Evolutionary conservation across 169 alveolate genomes (phyloP).

Genomic region (Cryptosporidium tyzzeri): DNA sequence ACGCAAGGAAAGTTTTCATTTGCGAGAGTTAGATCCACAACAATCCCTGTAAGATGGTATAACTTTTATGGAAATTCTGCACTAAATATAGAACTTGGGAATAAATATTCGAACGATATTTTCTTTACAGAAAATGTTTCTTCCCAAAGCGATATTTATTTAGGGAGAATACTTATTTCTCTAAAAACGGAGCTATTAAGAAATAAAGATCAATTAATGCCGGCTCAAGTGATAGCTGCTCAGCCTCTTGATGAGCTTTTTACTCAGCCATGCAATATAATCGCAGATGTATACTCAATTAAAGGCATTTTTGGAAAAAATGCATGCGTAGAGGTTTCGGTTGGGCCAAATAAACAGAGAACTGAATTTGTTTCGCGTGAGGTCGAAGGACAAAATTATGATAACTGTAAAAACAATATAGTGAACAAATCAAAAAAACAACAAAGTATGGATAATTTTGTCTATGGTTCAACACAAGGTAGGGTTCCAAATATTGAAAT

Average conservation of each 20-base stretch:
- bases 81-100: conserved; percentile 77
- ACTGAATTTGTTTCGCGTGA: conserved; percentile 83
- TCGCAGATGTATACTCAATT: conserved; percentile 88
- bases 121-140: conserved; percentile 37
- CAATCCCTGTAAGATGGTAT: conserved; percentile 87
- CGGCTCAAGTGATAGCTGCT: conserved; percentile 89
- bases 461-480: conserved; percentile 42
- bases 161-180: conserved; percentile 89
- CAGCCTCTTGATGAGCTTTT: conserved; percentile 87
- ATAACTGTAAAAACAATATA: conserved; percentile 2
- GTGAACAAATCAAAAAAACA: conserved; percentile 41
- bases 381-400: conserved; percentile 46
- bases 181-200: conserved; percentile 87
- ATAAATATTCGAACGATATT: conserved; percentile 68
- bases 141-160: conserved; percentile 82
- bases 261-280: conserved; percentile 84
- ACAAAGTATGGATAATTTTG: conserved; percentile 17
- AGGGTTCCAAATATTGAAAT: conserved; percentile 71
- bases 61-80: conserved; percentile 88
- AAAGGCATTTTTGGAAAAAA: conserved; percentile 82
- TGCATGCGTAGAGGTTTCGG: conserved; percentile 84
- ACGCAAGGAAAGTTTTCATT: conserved; percentile 83
- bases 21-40: conserved; percentile 81
- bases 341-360: conserved; percentile 87
- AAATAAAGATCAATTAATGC: conserved; percentile 85